These are phyloP conservation scores for Phaeolepiota aurea DNA, from an alignment of 768 basidiomycete genomes.

Conservation along the genomic window DNA sequence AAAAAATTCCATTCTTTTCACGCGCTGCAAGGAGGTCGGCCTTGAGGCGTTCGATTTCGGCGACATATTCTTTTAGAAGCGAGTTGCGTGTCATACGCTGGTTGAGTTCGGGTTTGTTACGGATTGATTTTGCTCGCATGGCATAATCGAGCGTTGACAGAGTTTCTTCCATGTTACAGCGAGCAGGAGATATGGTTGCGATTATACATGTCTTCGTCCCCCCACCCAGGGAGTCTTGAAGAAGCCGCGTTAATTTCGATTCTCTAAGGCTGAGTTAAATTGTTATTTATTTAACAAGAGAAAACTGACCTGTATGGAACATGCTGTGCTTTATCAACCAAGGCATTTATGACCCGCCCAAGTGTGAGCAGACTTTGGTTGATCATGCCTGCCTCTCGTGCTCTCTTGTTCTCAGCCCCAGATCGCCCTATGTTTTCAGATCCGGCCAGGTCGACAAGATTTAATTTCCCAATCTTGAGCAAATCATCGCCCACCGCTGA, in stretches of 20 bases:
- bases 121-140: conserved; percentile 88
- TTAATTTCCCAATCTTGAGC: conserved; percentile 89
- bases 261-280: conserved; percentile 36
- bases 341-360: conserved; percentile 91
- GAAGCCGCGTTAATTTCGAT: conserved; percentile 92
- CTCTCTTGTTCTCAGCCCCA: conserved; percentile 91
- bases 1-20: conserved; percentile 94
- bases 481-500: conserved; percentile 77
- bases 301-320: conserved; percentile 80
- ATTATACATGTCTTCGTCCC: conserved; percentile 97
- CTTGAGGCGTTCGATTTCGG: conserved; percentile 90
- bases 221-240: conserved; percentile 98
- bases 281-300: not conserved
- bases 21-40: conserved; percentile 84
- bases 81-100: conserved; percentile 90
- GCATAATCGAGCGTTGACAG: conserved; percentile 97
- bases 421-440: conserved; percentile 96
- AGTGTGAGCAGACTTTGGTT: conserved; percentile 96
- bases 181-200: conserved; percentile 90
- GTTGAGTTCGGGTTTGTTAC: conserved; percentile 92
- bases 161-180: conserved; percentile 94
- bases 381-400: conserved; percentile 97
- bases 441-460: conserved; percentile 94
- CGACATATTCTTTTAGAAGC: conserved; percentile 87
- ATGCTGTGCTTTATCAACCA: conserved; percentile 87